These are phyloP conservation scores for Globisporangium nagaii DNA, from an alignment of 352 stramenopile species.

Conservation along the genomic window DNA sequence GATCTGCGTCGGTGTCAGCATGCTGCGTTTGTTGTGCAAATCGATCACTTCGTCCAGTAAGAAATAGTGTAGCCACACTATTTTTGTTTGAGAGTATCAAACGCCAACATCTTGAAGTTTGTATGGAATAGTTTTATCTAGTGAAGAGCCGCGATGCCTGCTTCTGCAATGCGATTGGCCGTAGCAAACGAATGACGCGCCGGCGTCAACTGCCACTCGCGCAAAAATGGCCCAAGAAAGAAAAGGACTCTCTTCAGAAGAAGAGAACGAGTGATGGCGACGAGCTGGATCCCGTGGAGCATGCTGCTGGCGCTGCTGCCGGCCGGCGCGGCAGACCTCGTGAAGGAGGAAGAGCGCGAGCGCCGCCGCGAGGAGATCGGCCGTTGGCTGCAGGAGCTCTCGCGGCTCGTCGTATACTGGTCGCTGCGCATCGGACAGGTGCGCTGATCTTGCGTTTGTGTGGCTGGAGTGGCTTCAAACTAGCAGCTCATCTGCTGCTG, in stretches of 20 bases:
- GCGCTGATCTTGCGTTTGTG: background rate
- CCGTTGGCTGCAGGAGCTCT: conserved; percentile 17
- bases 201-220: too few species aligned
- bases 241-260: background rate
- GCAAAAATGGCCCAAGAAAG: too few species aligned
- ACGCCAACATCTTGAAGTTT: too few species aligned
- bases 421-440: conserved; percentile 28
- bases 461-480: too few species aligned
- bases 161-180: too few species aligned
- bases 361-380: conserved; percentile 38
- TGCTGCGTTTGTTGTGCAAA: too few species aligned
- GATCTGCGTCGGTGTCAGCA: too few species aligned
- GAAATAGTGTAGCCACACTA: too few species aligned
- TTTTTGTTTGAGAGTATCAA: too few species aligned
- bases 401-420: conserved; percentile 30
- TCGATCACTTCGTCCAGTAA: too few species aligned
- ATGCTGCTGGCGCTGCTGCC: conserved; percentile 48
- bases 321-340: conserved; percentile 28
- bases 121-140: too few species aligned
- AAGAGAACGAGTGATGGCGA: background rate
- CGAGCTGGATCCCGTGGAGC: conserved; percentile 42
- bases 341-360: conserved; percentile 45
- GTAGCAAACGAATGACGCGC: too few species aligned
- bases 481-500: background rate
- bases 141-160: background rate